Percentiles rank a stretch among this genome's conserved stretches.
Conservation (phyloP, 192 early-diverging fungal genomes). For the Rhizoclosmatium globosum region DNA sequence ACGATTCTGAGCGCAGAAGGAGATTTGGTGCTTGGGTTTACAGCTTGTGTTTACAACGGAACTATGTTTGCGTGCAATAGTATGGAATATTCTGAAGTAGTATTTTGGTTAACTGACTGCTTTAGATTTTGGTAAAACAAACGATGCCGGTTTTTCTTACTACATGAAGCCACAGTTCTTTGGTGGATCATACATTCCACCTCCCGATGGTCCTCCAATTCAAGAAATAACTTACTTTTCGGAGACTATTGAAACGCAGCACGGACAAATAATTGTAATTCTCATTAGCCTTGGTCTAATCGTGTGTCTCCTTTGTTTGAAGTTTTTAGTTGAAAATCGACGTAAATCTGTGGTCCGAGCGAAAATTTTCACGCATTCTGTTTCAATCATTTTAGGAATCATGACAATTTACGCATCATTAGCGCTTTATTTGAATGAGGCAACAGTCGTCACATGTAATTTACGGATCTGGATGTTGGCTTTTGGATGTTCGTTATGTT, state of each 20-base stretch:
- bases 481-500: not conserved
- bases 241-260: not conserved
- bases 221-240: not conserved
- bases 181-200: not conserved
- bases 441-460: not conserved
- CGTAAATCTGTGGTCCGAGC: not conserved
- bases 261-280: not conserved
- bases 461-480: not conserved
- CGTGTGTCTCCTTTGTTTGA: not conserved
- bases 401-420: not conserved
- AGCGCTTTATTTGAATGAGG: not conserved
- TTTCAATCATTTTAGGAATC: not conserved
- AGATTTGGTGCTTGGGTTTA: not conserved
- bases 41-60: not conserved
- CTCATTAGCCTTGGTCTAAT: not conserved
- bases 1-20: not conserved
- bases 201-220: not conserved
- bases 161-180: not conserved
- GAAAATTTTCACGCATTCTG: not conserved
- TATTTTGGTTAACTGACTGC: too few relatives aligned
- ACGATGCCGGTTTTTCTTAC: not conserved
- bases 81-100: too few relatives aligned
- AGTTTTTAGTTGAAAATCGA: not conserved
- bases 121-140: constrained; percentile 1
- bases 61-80: too few relatives aligned